Evolutionary conservation across 495 filamentous ascomycete species (phyloP), one percentile per base, ranked within the genome.

Genomic region (Talaromyces wortmannii): DNA sequence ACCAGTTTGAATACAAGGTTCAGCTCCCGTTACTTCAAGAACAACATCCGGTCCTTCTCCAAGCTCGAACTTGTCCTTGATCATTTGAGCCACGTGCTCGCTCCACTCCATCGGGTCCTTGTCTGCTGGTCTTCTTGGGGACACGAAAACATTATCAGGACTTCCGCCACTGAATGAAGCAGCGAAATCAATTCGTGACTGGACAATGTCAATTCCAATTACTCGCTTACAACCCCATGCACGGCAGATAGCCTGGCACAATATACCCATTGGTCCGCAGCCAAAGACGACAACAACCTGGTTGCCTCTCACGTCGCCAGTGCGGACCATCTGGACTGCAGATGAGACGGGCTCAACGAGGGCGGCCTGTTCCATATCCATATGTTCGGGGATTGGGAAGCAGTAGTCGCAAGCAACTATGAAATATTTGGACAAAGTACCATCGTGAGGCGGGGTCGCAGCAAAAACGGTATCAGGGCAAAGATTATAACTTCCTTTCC

Each of bases 11-110:
- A 95, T 89, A 50, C 81, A 87, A 3, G 80, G 76, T 64, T 90
- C 84, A 2, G 88, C 91, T 29, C 91, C 91, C n/a, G 78, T 83
- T 12, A 89, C 90, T 68, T 95, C 91, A 53, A 96, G 87, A n/a
- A 88, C 86, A 5, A 83, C 82, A 69, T 92, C 86, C 4, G 86
- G 84, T 4, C 89, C 89, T 3, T 65, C 64, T 0, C 72, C 80
- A 1, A 87, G 67, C 5, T 48, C 52, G 40, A 63, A 64, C 2
- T 52, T 11, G 4, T 72, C 76, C 50, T 76, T 71, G 57, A 88
- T 81, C 36, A 83, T 67, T 44, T 63, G 55, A 16, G 77, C 78
- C 2, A 87, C 85, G 63, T 85, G 84, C 59, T 83, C 81, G 48
- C 55, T 61, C 62, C 88, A 84, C 58, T 80, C 78, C 0, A 82